A percentile compares a stretch with the other conserved stretches of the same genome.
Evolutionary conservation across 2,329 filamentous ascomycete species (phyloP).

Genomic region (Neofusicoccum umdonicola): DNA sequence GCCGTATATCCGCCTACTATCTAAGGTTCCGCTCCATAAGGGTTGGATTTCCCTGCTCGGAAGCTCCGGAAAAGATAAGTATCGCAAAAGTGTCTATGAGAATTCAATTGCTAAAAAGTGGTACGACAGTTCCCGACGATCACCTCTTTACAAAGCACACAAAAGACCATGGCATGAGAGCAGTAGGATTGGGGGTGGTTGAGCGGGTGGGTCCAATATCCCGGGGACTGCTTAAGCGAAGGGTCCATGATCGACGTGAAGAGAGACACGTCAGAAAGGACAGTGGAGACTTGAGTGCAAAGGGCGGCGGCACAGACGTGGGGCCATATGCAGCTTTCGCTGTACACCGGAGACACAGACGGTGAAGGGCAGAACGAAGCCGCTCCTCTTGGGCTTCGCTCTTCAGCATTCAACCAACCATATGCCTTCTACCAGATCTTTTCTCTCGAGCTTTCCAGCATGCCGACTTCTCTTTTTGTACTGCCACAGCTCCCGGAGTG

Average conservation of each 20-base stretch:
- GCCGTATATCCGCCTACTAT: too few relatives aligned
- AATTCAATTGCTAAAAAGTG: too few relatives aligned
- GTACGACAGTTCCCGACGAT: too few relatives aligned
- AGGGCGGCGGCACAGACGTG: background rate
- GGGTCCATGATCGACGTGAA: constrained; percentile 4
- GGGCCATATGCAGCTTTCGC: constrained; percentile 4
- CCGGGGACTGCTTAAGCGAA: constrained; percentile 4
- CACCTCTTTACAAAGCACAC: too few relatives aligned
- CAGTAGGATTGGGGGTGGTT: background rate
- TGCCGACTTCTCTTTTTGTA: background rate
- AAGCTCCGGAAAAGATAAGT: too few relatives aligned
- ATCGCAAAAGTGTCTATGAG: too few relatives aligned
- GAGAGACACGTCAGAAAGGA: constrained; percentile 3
- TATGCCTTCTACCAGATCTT: too few relatives aligned
- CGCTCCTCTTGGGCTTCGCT: background rate
- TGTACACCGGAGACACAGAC: background rate
- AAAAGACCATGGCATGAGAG: too few relatives aligned
- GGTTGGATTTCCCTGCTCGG: too few relatives aligned
- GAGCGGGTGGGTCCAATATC: background rate
- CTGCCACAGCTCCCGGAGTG: constrained; percentile 1
- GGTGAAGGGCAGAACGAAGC: background rate
- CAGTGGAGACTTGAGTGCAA: background rate
- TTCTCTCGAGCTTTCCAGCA: background rate
- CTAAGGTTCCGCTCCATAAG: too few relatives aligned
- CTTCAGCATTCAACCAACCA: too few relatives aligned